phyloP scores from a whole-genome alignment of 2,329 filamentous ascomycete species.

The Beauveria rudraprayagi region DNA sequence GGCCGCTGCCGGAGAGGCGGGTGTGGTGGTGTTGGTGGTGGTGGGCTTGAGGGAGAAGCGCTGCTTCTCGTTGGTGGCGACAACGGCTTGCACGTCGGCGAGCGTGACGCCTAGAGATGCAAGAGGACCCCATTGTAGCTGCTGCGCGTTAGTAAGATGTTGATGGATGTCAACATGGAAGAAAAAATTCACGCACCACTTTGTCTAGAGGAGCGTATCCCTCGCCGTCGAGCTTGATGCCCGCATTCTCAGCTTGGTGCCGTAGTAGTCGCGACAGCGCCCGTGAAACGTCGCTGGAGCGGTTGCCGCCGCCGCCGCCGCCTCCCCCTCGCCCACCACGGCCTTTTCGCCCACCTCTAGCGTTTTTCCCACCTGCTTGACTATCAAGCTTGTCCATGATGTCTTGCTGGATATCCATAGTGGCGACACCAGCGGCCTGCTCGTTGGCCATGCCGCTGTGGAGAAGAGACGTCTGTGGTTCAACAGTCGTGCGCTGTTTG shows the following conservation, averaged over 20 bases:
- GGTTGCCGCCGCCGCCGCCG: conserved; percentile 22
- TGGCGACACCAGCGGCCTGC: not conserved
- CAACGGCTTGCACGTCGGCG: conserved; percentile 61
- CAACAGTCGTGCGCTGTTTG: not conserved
- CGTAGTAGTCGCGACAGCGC: conserved; percentile 46
- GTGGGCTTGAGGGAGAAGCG: conserved; percentile 66
- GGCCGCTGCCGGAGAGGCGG: conserved; percentile 15
- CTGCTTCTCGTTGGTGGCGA: conserved; percentile 77
- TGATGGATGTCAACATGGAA: not conserved
- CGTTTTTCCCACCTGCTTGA: not conserved
- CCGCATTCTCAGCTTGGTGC: conserved; percentile 49
- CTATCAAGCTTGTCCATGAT: not conserved
- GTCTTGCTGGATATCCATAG: conserved; percentile 5
- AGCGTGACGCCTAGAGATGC: conserved; percentile 66
- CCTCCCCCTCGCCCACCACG: conserved; percentile 16
- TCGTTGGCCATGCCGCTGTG: conserved; percentile 4
- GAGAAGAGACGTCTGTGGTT: not conserved
- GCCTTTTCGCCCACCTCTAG: conserved; percentile 14
- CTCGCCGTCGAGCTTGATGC: conserved; percentile 48
- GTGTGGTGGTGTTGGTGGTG: not conserved
- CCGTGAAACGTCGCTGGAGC: conserved; percentile 38
- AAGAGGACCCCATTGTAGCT: conserved; percentile 51
- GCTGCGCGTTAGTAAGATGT: not conserved
- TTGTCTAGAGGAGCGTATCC: conserved; percentile 50
- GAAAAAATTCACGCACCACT: conserved; percentile 41